Base-by-base conservation (phyloP, 257 asterid species). In the Salvia splendens region DNA sequence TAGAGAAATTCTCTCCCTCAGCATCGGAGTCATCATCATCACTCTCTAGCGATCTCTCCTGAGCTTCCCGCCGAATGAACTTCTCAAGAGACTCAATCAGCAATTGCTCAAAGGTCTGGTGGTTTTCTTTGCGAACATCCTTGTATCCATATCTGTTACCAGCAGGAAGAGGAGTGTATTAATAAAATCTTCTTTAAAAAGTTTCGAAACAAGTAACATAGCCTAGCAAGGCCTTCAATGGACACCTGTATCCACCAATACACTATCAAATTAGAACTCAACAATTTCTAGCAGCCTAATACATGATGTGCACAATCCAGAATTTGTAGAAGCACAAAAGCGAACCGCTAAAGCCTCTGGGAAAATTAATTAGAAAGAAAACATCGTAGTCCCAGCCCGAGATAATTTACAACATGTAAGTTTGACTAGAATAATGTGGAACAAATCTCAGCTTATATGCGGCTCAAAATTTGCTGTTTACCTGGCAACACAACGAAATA, bases 401-500 rank as follows among this genome's bases (percentile, higher is more conserved):
- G 68, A 68, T 32, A 74, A 64, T 46, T 57, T 49, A 56, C 41
- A 54, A 54, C 38, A 49, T 48, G 62, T 65, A 54, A 20, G 67
- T 68, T 62, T 55, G 36, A 73, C 67, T 59, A 73, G 66, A 59
- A 57, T 59, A 36, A 42, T 40, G 12, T 11, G 60, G 33, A 66
- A 65, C 52, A 20, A 20, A 11, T 20, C 4, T 35, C 12, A 56
- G 36, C 12, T 43, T 42, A 65, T 35, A 24, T 17, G 42, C 42
- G 15, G 9, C 42, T 40, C 48, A 52, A 63, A 15, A 41, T 12
- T 40, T 45, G 62, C 58, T 65, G 58, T 33, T 75, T 86, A 92
- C 99, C 99, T 79, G 81, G 99, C 99, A 79, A 94, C 87, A 64
- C 97, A 94, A 42, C 99, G 97, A 59, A 94, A 94, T 69, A 94